These are phyloP conservation scores for Trametes pubescens DNA, from an alignment of 1,284 basidiomycete genomes.

Conservation along the genomic window DNA sequence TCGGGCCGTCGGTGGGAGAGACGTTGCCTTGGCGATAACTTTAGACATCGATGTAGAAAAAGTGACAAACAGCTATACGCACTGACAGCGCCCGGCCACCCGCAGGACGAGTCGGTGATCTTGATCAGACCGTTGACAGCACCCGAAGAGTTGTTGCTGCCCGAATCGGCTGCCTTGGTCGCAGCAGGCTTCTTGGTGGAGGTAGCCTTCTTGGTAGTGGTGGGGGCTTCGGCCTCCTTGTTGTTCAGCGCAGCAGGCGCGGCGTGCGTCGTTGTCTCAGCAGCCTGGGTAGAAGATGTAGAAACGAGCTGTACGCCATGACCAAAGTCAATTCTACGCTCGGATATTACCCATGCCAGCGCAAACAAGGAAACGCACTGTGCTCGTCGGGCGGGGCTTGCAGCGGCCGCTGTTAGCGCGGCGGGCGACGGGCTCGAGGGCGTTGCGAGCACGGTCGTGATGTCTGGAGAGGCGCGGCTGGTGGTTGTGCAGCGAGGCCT, in stretches of 20 bases:
- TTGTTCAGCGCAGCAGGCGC: conserved; percentile 18
- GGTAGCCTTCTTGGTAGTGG: neutral
- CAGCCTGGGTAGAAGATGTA: conserved; percentile 5
- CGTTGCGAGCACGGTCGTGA: conserved; percentile 22
- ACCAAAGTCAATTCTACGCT: neutral
- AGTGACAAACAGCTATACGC: neutral
- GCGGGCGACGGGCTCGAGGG: conserved; percentile 5
- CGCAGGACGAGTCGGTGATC: conserved; percentile 26
- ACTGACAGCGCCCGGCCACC: conserved; percentile 25
- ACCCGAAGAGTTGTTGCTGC: conserved; percentile 2
- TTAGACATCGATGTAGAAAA: neutral
- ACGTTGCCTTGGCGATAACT: conserved; percentile 49
- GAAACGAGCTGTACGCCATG: conserved; percentile 14
- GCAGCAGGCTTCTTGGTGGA: neutral
- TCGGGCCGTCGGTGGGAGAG: conserved; percentile 66
- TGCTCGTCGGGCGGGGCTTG: conserved; percentile 24
- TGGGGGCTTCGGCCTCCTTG: neutral
- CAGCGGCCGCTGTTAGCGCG: conserved; percentile 27
- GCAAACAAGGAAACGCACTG: conserved; percentile 8
- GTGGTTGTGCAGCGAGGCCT: conserved; percentile 49
- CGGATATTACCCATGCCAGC: neutral
- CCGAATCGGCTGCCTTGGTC: conserved; percentile 1
- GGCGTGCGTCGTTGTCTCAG: conserved; percentile 14
- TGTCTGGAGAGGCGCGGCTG: conserved; percentile 47
- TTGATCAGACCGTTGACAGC: conserved; percentile 20